A percentile compares a stretch with the other conserved stretches of the same genome.
Evolutionary conservation across 2,329 filamentous ascomycete genomes (phyloP).

Genomic region (Blastomyces silverae): DNA sequence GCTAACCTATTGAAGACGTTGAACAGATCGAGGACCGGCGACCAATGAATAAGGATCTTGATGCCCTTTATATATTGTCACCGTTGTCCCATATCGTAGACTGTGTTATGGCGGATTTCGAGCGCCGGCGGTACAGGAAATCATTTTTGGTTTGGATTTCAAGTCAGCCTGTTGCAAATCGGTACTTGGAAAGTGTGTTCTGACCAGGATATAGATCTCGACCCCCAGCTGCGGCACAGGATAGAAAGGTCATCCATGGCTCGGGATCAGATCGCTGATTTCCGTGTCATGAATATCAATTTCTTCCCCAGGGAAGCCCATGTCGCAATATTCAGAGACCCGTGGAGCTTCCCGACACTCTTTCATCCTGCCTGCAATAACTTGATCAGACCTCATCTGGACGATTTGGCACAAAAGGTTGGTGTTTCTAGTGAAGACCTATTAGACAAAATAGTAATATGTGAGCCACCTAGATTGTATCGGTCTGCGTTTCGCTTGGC

Average conservation of each 20-base stretch:
- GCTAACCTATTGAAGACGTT: slow-evolving; percentile 58
- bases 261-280: slow-evolving; percentile 68
- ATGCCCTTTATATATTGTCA: slow-evolving; percentile 87
- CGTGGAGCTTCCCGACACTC: slow-evolving; percentile 88
- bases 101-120: slow-evolving; percentile 87
- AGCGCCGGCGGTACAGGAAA: slow-evolving; percentile 71
- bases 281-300: slow-evolving; percentile 77
- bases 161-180: slow-evolving; percentile 38
- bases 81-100: slow-evolving; percentile 84
- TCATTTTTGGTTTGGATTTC: slow-evolving; percentile 81
- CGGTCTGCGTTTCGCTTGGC: slow-evolving; percentile 82
- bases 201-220: slow-evolving; percentile 49
- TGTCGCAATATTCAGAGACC: slow-evolving; percentile 83
- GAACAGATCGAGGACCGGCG: slow-evolving; percentile 86
- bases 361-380: slow-evolving; percentile 87
- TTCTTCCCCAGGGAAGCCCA: slow-evolving; percentile 89
- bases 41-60: slow-evolving; percentile 77
- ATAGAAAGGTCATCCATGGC: slow-evolving; percentile 65
- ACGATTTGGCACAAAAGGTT: slow-evolving; percentile 81
- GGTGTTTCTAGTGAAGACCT: slow-evolving; percentile 1
- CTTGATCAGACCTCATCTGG: slow-evolving; percentile 74
- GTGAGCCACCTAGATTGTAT: slow-evolving; percentile 56
- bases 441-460: background rate
- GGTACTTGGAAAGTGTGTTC: background rate
- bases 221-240: slow-evolving; percentile 62